Percentiles rank a stretch among this genome's conserved stretches.
Conservation (phyloP, 2,329 filamentous ascomycete genomes). For the Fusarium proliferatum region DNA sequence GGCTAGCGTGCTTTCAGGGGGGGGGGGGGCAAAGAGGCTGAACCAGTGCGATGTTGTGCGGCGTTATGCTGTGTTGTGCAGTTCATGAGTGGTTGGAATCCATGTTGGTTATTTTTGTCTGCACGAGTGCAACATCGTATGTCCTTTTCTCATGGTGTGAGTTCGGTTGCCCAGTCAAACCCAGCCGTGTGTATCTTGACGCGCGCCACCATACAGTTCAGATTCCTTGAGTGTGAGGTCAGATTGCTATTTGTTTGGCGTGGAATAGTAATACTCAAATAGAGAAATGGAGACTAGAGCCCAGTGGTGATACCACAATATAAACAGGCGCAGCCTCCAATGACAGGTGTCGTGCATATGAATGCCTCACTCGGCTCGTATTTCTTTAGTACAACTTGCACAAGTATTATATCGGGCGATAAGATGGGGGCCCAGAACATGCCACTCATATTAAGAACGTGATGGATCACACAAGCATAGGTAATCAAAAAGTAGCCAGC, state of each 20-base stretch:
- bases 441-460: conserved; percentile 9
- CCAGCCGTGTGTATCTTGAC: background rate
- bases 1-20: conserved; percentile 7
- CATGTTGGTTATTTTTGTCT: background rate
- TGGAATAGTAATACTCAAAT: background rate
- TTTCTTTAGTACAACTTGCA: background rate
- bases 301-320: background rate
- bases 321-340: background rate
- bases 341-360: conserved; percentile 10
- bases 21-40: conserved; percentile 6
- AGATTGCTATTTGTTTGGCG: background rate
- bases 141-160: conserved; percentile 1
- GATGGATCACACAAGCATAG: conserved; percentile 9
- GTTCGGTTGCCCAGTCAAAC: conserved; percentile 18
- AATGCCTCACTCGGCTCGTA: conserved; percentile 5
- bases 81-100: background rate
- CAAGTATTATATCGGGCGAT: conserved; percentile 1
- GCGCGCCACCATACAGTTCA: conserved; percentile 1
- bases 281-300: background rate
- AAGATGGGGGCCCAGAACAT: conserved; percentile 9
- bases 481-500: background rate
- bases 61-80: conserved; percentile 4
- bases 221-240: background rate
- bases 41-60: conserved; percentile 11
- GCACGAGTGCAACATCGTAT: conserved; percentile 8